These are phyloP conservation scores for Kodamaea leandrae DNA, from an alignment of 805 yeast genomes.

Conservation along the genomic window DNA sequence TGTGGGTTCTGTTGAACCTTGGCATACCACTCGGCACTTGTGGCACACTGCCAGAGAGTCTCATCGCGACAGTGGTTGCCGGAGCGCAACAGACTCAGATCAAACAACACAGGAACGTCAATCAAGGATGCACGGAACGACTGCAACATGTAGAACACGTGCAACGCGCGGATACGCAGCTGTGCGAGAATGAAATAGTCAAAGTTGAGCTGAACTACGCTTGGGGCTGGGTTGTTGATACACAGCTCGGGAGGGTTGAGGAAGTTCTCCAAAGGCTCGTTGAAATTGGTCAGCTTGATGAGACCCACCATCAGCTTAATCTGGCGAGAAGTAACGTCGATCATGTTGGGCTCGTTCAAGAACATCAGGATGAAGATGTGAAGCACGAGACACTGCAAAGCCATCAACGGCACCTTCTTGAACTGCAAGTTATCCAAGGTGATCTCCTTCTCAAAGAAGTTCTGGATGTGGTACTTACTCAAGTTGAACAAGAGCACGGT, in stretches of 20 bases:
- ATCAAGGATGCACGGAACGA: conserved; percentile 37
- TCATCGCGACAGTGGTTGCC: conserved; percentile 66
- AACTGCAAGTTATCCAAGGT: conserved; percentile 45
- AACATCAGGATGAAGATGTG: conserved; percentile 58
- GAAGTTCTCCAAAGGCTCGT: conserved; percentile 48
- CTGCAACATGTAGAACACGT: conserved; percentile 49
- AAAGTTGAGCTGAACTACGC: conserved; percentile 37
- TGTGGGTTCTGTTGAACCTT: not conserved
- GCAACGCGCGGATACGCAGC: conserved; percentile 54
- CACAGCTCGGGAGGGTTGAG: conserved; percentile 38
- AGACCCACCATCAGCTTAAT: conserved; percentile 53
- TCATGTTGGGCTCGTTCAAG: conserved; percentile 50
- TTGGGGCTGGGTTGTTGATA: conserved; percentile 8
- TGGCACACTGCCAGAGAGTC: conserved; percentile 55
- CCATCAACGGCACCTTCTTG: conserved; percentile 55
- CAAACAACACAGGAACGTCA: conserved; percentile 41
- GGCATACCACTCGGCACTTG: conserved; percentile 48
- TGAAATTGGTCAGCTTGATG: conserved; percentile 51
- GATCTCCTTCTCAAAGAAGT: conserved; percentile 54
- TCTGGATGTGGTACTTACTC: conserved; percentile 63
- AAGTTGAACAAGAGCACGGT: conserved; percentile 70
- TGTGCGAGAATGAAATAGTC: conserved; percentile 56
- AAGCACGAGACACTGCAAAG: conserved; percentile 54
- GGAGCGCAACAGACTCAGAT: conserved; percentile 48
- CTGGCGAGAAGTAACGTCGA: conserved; percentile 51